Conservation (phyloP, 371 early-diverging fungal genomes). For the Mortierella sp. region DNA sequence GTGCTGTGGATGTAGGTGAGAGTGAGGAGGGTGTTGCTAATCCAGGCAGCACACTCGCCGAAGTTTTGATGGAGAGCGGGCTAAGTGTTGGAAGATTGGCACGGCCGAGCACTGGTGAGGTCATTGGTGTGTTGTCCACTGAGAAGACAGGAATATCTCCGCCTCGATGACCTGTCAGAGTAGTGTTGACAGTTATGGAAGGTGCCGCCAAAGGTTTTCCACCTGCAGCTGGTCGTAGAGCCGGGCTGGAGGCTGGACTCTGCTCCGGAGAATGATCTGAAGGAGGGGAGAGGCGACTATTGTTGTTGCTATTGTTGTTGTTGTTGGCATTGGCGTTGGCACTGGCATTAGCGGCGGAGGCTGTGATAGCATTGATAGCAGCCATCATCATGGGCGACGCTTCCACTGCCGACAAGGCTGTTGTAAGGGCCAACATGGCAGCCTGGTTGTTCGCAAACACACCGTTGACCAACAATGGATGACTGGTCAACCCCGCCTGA, state of each 20-base stretch:
- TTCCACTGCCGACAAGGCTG: slow-evolving; percentile 40
- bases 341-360: slow-evolving; percentile 46
- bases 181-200: slow-evolving; percentile 16
- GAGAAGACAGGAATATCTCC: slow-evolving; percentile 30
- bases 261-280: slow-evolving; percentile 42
- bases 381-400: slow-evolving; percentile 53
- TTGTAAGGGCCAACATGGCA: slow-evolving; percentile 36
- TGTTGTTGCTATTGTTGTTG: slow-evolving; percentile 19
- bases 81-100: slow-evolving; percentile 34
- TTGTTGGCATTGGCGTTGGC: slow-evolving; percentile 50
- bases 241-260: slow-evolving; percentile 44
- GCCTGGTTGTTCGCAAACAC: slow-evolving; percentile 49
- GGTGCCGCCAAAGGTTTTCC: slow-evolving; percentile 11
- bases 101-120: slow-evolving; percentile 43
- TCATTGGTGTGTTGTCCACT: slow-evolving; percentile 50
- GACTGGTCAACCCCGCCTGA: slow-evolving; percentile 29
- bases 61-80: slow-evolving; percentile 36
- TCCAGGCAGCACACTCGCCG: slow-evolving; percentile 17
- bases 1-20: slow-evolving; percentile 29
- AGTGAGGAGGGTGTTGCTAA: slow-evolving; percentile 44
- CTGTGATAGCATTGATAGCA: slow-evolving; percentile 46
- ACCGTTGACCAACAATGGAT: slow-evolving; percentile 41
- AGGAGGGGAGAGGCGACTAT: slow-evolving; percentile 6
- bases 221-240: slow-evolving; percentile 23
- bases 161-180: slow-evolving; percentile 25